These are phyloP conservation scores for Lepidium sativum DNA, from an alignment of 345 rosid genomes.

Conservation along the genomic window DNA sequence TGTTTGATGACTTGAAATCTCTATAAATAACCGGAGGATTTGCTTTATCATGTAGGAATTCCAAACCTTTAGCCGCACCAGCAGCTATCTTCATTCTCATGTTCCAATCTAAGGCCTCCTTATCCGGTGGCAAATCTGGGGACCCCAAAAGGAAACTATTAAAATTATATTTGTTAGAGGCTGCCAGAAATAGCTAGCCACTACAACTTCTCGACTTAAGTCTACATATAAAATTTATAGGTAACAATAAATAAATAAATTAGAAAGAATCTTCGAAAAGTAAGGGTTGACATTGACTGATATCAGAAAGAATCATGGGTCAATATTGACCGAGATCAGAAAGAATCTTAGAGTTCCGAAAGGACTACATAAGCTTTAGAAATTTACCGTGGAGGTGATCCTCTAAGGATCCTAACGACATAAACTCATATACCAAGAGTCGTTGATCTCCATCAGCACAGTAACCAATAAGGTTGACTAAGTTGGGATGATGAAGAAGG, in stretches of 20 bases:
- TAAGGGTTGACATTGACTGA: conserved; percentile 23
- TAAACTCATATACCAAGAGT: conserved; percentile 94
- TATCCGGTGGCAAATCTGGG: conserved; percentile 82
- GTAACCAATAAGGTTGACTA: conserved; percentile 91
- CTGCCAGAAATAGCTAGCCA: background rate
- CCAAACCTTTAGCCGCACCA: conserved; percentile 96
- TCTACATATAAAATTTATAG: background rate
- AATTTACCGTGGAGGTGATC: conserved; percentile 96
- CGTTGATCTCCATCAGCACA: conserved; percentile 99
- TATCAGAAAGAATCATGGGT: conserved; percentile 3
- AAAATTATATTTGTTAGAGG: background rate
- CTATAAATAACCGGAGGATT: conserved; percentile 95
- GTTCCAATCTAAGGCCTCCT: conserved; percentile 94
- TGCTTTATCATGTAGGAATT: conserved; percentile 87
- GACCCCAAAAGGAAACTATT: background rate
- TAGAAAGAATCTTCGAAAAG: conserved; percentile 9
- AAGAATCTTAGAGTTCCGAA: background rate
- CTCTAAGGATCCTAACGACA: conserved; percentile 95
- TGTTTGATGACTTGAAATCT: conserved; percentile 96
- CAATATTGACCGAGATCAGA: conserved; percentile 5
- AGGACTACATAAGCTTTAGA: background rate
- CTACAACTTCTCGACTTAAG: conserved; percentile 13
- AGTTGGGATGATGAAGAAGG: conserved; percentile 93
- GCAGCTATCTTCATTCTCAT: conserved; percentile 97
- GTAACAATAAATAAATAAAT: background rate